A percentile compares a stretch with the other conserved stretches of the same genome.
phyloP scores from a whole-genome alignment of 2,329 filamentous ascomycete genomes.

The Penicillium sp. region DNA sequence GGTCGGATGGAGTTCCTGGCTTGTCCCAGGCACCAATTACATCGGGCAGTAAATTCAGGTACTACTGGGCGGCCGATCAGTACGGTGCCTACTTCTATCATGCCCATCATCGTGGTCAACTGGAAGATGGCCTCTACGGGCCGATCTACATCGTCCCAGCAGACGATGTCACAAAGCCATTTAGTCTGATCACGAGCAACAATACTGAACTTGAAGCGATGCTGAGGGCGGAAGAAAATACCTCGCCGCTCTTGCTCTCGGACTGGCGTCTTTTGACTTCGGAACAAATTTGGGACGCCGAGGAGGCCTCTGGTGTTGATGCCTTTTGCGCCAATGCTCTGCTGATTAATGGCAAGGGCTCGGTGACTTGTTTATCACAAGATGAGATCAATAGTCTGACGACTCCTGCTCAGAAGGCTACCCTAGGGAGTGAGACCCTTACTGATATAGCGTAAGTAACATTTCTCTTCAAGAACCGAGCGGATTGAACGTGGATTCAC shows the following conservation, averaged over 20 bases:
- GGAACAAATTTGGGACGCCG: slow-evolving; percentile 40
- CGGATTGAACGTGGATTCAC: neutral
- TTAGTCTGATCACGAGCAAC: slow-evolving; percentile 33
- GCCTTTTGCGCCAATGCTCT: slow-evolving; percentile 62
- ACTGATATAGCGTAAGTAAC: slow-evolving; percentile 32
- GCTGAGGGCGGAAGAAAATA: slow-evolving; percentile 51
- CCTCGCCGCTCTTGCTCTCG: slow-evolving; percentile 54
- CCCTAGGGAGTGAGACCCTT: slow-evolving; percentile 25
- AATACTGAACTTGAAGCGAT: slow-evolving; percentile 46
- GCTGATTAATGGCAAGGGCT: slow-evolving; percentile 61
- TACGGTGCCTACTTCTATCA: slow-evolving; percentile 66
- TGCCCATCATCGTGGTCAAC: slow-evolving; percentile 57
- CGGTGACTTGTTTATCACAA: slow-evolving; percentile 28
- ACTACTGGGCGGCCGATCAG: slow-evolving; percentile 58
- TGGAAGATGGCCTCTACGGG: slow-evolving; percentile 63
- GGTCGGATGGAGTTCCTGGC: slow-evolving; percentile 64
- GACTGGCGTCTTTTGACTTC: slow-evolving; percentile 62
- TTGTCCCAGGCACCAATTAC: slow-evolving; percentile 57
- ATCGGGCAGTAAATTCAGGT: slow-evolving; percentile 53
- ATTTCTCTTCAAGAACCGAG: neutral
- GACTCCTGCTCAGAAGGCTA: slow-evolving; percentile 16
- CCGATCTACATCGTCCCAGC: slow-evolving; percentile 52
- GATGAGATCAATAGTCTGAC: slow-evolving; percentile 37
- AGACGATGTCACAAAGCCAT: slow-evolving; percentile 29
- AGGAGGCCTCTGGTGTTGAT: slow-evolving; percentile 37